Percentiles rank a stretch among this genome's conserved stretches.
These are phyloP conservation scores for Trichoderma sp. DNA, from an alignment of 2,329 filamentous ascomycete genomes.

Conservation along the genomic window DNA sequence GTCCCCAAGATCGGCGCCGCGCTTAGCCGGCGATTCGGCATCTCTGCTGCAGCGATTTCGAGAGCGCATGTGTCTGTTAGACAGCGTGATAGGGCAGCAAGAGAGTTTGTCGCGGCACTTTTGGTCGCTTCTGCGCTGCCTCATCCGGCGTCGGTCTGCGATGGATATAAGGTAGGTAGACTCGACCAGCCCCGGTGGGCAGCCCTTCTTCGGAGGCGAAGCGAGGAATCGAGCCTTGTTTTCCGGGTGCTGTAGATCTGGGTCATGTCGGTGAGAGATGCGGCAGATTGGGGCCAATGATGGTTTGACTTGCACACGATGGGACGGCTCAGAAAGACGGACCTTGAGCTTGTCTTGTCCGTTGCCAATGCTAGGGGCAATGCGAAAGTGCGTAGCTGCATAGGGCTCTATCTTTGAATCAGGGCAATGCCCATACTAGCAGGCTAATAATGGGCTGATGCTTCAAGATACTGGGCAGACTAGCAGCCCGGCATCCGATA, in stretches of 20 bases:
- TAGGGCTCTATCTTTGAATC: background rate
- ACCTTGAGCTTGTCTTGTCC: background rate
- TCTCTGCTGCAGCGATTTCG: background rate
- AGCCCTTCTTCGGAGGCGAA: background rate
- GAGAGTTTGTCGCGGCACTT: conserved; percentile 1
- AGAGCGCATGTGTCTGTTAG: conserved; percentile 27
- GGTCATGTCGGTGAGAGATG: conserved; percentile 8
- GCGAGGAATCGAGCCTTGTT: background rate
- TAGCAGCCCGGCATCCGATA: conserved; percentile 1
- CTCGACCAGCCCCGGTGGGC: background rate
- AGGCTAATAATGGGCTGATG: conserved; percentile 6
- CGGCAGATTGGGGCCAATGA: background rate
- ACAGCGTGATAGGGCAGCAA: conserved; percentile 17
- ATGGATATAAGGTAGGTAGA: background rate
- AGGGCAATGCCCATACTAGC: background rate
- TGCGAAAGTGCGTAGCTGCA: background rate
- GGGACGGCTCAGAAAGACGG: background rate
- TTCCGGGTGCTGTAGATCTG: conserved; percentile 4
- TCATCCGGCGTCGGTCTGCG: conserved; percentile 26
- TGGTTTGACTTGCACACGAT: background rate
- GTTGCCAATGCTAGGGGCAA: background rate
- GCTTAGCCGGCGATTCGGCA: conserved; percentile 31
- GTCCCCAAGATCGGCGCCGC: conserved; percentile 30
- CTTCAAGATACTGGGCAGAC: background rate
- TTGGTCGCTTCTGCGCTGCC: conserved; percentile 4